Conservation (phyloP, 371 early-diverging fungal species). For the Mortierella sp. region DNA sequence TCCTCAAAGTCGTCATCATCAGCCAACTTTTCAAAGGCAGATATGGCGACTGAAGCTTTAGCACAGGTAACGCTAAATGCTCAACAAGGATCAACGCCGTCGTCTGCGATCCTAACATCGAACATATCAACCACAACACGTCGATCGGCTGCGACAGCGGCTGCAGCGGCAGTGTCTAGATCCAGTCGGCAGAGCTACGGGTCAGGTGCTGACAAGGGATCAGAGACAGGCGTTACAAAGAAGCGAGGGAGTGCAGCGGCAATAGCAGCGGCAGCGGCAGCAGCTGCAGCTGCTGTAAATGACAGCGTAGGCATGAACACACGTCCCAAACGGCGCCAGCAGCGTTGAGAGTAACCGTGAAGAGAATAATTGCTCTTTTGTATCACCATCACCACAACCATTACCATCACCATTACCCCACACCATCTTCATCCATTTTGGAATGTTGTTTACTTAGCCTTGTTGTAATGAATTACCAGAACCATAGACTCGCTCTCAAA, state of each 20-base stretch:
- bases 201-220: constrained; percentile 9
- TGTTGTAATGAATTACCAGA: too few relatives aligned
- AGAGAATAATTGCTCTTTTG: too few relatives aligned
- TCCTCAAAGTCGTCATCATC: background rate
- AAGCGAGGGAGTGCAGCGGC: constrained; percentile 25
- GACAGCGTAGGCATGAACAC: constrained; percentile 14
- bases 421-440: too few relatives aligned
- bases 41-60: constrained; percentile 3
- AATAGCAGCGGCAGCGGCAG: constrained; percentile 6
- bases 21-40: constrained; percentile 1
- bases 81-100: constrained; percentile 31
- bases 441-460: too few relatives aligned
- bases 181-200: constrained; percentile 29
- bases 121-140: constrained; percentile 42
- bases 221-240: constrained; percentile 17
- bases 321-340: constrained; percentile 43
- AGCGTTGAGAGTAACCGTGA: constrained; percentile 8
- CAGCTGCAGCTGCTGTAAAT: constrained; percentile 1
- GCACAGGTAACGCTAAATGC: background rate
- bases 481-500: too few relatives aligned
- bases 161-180: constrained; percentile 37
- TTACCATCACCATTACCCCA: too few relatives aligned
- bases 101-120: constrained; percentile 41
- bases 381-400: too few relatives aligned
- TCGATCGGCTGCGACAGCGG: constrained; percentile 50